Conservation (phyloP, 352 stramenopile species). For the Phytophthora pinifolia region DNA sequence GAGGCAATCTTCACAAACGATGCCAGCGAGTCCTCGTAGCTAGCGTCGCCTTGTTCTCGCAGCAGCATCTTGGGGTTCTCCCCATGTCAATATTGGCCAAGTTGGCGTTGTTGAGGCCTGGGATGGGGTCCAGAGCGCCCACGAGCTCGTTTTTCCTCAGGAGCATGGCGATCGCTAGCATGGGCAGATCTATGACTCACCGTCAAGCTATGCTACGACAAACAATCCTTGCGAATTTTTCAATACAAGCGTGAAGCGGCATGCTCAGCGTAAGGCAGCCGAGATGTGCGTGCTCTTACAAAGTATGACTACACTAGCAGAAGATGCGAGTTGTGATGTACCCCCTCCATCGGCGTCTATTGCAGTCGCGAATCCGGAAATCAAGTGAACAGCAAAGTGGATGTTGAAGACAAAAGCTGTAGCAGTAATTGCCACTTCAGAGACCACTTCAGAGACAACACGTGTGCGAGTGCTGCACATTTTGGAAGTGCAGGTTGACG, state of each 20-base stretch:
- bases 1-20: slow-evolving; percentile 62
- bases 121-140: slow-evolving; percentile 68
- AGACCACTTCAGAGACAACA: too few relatives aligned
- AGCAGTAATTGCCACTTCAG: slow-evolving; percentile 1
- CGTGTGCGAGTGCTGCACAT: too few relatives aligned
- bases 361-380: slow-evolving; percentile 4
- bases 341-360: background rate
- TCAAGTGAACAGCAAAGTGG: slow-evolving; percentile 15
- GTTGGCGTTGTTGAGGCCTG: slow-evolving; percentile 72
- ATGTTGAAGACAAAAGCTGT: slow-evolving; percentile 12
- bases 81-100: slow-evolving; percentile 68
- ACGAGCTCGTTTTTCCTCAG: slow-evolving; percentile 90
- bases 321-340: background rate
- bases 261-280: background rate
- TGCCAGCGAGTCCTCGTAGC: slow-evolving; percentile 53
- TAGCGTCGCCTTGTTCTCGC: slow-evolving; percentile 40
- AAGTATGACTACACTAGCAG: slow-evolving; percentile 5
- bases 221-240: slow-evolving; percentile 9
- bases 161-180: slow-evolving; percentile 58
- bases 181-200: slow-evolving; percentile 17
- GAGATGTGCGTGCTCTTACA: slow-evolving; percentile 7
- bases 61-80: slow-evolving; percentile 63
- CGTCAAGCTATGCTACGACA: slow-evolving; percentile 8
- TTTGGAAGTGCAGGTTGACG: too few relatives aligned
- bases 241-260: slow-evolving; percentile 8